A percentile compares a stretch with the other conserved stretches of the same genome.
These are phyloP conservation scores for Solanum rostratum DNA, from an alignment of 257 asterid genomes.

Conservation along the genomic window DNA sequence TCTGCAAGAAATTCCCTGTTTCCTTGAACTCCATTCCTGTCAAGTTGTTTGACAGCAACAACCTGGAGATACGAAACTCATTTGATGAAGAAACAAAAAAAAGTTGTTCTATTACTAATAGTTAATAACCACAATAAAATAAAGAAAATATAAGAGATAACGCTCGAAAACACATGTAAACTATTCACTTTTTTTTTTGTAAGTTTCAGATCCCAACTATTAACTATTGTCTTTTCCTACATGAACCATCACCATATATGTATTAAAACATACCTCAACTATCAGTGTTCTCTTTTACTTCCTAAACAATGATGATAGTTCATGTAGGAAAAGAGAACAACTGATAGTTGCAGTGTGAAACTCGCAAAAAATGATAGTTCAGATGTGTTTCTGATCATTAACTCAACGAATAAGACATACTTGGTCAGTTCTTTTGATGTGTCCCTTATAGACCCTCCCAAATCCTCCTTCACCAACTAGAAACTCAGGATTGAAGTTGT, in stretches of 20 bases:
- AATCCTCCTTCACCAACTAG: constrained; percentile 84
- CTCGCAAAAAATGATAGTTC: background rate
- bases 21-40: constrained; percentile 34
- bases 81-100: background rate
- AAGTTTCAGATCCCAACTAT: background rate
- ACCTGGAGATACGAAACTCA: constrained; percentile 3
- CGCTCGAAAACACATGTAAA: background rate
- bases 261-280: background rate
- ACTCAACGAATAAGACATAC: constrained; percentile 11
- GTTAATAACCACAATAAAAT: background rate
- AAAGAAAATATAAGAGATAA: background rate
- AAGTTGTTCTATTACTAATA: background rate
- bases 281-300: background rate
- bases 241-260: too few relatives aligned
- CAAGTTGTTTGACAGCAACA: constrained; percentile 42
- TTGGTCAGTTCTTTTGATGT: constrained; percentile 56
- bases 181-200: background rate
- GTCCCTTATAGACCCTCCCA: constrained; percentile 79
- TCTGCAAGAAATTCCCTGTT: constrained; percentile 49
- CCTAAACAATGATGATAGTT: background rate
- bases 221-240: too few relatives aligned
- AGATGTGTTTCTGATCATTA: background rate
- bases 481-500: constrained; percentile 67
- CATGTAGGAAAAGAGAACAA: background rate
- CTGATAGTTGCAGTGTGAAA: background rate